Percentiles rank a stretch among this genome's conserved stretches.
These are phyloP conservation scores for Peronospora destructor DNA, from an alignment of 352 stramenopile species.

Conservation along the genomic window DNA sequence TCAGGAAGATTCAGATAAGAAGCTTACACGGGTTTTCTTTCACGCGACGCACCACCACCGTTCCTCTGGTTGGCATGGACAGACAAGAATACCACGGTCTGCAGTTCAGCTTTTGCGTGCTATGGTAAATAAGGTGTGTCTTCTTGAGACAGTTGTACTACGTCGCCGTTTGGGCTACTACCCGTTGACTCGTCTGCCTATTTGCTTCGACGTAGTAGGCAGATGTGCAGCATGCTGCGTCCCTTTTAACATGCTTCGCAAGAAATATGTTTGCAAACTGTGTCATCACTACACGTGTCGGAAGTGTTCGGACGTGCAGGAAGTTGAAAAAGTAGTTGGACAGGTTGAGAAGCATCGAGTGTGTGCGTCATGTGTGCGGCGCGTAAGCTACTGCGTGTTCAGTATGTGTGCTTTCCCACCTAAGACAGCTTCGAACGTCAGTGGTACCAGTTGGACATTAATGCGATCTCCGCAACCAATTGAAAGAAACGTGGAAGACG, in stretches of 20 bases:
- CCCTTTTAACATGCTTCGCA: conserved; percentile 42
- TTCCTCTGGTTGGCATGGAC: conserved; percentile 1
- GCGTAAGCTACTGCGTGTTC: conserved; percentile 51
- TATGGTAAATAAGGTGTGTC: conserved; percentile 37
- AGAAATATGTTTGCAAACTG: conserved; percentile 47
- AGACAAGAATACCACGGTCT: conserved; percentile 25
- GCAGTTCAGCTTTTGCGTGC: conserved; percentile 41
- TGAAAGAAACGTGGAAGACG: conserved; percentile 20
- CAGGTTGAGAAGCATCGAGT: conserved; percentile 39
- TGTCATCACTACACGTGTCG: conserved; percentile 48
- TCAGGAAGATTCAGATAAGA: conserved; percentile 46
- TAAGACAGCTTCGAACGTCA: conserved; percentile 19
- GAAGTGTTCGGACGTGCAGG: conserved; percentile 43
- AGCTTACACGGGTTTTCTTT: conserved; percentile 64
- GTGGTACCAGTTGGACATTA: conserved; percentile 21
- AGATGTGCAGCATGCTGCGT: conserved; percentile 42
- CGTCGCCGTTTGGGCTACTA: conserved; percentile 51
- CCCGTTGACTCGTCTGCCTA: conserved; percentile 27
- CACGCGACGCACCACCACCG: conserved; percentile 34
- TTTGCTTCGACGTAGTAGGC: conserved; percentile 17
- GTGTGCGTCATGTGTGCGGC: conserved; percentile 40
- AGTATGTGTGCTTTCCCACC: conserved; percentile 26
- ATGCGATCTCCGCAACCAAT: conserved; percentile 11
- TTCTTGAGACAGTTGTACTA: conserved; percentile 37
- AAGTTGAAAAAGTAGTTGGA: conserved; percentile 40